These are phyloP conservation scores for Xylaria scruposa DNA, from an alignment of 495 filamentous ascomycete species.

Conservation along the genomic window DNA sequence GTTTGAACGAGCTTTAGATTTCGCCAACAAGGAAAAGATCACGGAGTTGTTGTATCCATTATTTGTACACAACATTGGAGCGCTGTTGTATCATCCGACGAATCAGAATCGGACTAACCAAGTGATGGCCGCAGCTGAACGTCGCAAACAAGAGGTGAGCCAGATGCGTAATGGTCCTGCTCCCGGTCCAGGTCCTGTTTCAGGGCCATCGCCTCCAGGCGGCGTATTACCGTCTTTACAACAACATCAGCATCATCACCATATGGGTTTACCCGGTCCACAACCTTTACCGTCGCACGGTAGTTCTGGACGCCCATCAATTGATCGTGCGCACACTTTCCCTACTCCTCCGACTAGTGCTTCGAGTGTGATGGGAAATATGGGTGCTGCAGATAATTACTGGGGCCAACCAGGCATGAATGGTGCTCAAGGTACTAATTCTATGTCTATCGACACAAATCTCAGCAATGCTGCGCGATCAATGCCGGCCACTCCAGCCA, in stretches of 20 bases:
- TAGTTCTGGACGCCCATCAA: constrained; percentile 68
- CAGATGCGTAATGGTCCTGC: constrained; percentile 53
- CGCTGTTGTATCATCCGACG: constrained; percentile 90
- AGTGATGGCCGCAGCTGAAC: constrained; percentile 86
- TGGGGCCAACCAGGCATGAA: constrained; percentile 75
- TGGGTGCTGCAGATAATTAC: constrained; percentile 74
- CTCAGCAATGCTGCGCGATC: constrained; percentile 78
- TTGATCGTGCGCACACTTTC: constrained; percentile 88
- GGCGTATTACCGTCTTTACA: constrained; percentile 71
- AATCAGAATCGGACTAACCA: constrained; percentile 83
- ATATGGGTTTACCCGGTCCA: constrained; percentile 75
- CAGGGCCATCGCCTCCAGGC: constrained; percentile 46
- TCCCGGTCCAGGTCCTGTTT: constrained; percentile 46
- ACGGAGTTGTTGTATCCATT: constrained; percentile 93
- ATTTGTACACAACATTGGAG: constrained; percentile 97
- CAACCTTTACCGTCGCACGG: constrained; percentile 77
- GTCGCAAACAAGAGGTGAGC: constrained; percentile 68
- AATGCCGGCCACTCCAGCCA: constrained; percentile 91
- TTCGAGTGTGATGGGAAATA: constrained; percentile 80
- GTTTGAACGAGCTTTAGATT: constrained; percentile 93
- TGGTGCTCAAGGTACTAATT: constrained; percentile 68
- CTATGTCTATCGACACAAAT: constrained; percentile 84
- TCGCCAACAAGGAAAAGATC: constrained; percentile 99
- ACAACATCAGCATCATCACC: constrained; percentile 70
- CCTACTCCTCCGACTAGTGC: constrained; percentile 94